Percentiles rank a stretch among this genome's conserved stretches.
Evolutionary conservation across 2,329 filamentous ascomycete genomes (phyloP).

Genomic region (Cladosporium colombiae): DNA sequence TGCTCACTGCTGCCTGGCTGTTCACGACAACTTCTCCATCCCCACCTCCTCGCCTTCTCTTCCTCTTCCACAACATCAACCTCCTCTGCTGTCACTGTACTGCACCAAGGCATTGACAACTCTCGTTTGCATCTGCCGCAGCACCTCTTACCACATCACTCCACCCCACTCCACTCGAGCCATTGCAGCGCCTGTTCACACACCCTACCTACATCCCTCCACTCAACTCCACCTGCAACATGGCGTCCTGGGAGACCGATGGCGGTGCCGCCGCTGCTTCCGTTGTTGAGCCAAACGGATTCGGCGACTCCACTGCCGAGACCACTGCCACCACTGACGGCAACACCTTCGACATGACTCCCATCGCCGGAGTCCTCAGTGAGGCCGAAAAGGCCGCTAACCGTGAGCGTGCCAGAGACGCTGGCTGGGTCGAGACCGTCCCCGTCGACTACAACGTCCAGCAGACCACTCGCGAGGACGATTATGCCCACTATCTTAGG

Average conservation of each 20-base stretch:
- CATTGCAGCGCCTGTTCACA: not conserved
- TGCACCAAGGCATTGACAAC: not conserved
- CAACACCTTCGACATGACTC: not conserved
- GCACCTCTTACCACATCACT: not conserved
- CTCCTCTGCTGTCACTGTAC: not conserved
- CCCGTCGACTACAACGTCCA: conserved; percentile 34
- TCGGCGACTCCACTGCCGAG: not conserved
- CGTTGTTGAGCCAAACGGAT: not conserved
- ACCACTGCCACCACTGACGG: not conserved
- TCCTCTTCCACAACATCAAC: not conserved
- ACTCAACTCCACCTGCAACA: not conserved
- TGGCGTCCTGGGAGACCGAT: not conserved
- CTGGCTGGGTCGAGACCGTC: conserved; percentile 33
- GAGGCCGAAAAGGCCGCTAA: conserved; percentile 17
- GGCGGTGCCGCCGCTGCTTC: not conserved
- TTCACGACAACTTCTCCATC: not conserved
- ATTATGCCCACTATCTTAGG: conserved; percentile 47
- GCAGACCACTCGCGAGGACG: conserved; percentile 23
- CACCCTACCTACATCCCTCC: not conserved
- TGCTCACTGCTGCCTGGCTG: not conserved
- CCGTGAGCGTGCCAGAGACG: conserved; percentile 23
- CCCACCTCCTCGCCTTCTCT: not conserved
- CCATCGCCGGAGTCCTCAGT: not conserved
- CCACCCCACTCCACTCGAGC: not conserved
- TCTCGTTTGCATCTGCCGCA: not conserved